Base-by-base conservation (phyloP, 140 eudicot species). In the Anethum foeniculum region DNA sequence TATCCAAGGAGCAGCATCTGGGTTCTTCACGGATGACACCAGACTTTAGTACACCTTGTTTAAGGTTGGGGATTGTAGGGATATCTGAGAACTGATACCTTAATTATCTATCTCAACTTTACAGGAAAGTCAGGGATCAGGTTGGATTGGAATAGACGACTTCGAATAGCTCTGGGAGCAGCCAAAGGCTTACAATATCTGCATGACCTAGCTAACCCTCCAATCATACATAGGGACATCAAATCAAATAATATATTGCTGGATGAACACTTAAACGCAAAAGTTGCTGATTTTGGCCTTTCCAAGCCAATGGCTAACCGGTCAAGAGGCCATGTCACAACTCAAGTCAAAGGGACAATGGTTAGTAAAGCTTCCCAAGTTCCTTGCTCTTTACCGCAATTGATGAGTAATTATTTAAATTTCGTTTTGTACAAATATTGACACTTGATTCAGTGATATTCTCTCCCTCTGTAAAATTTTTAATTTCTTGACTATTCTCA, bases 301-400 rank as follows among this genome's bases (percentile, higher is more conserved):
- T 91, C 96, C 58, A 94, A 88, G 90, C 82, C 85, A 3, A n/a
- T 87, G 46, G 90, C 86, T 23, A 93, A 91, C 39, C 49, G 85
- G 21, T 86, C 86, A 49, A 88, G 82, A 81, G 87, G 89, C 75
- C 93, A 92, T 80, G 86, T 94, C 71, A 94, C 96, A 9, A 92
- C 98, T 80, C 98, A 94, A 86, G 97, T 94, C 49, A 93, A 93
- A 86, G 98, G 98, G 44, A 93, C 98, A 76, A 87, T 93, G 98
- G 98, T 93, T 1, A 85, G 95, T 84, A 67, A n/a, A 56, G 41
- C n/a, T 39, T 23, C 38, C 83, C 56, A 43, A 19, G n/a, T 25
- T 13, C 84, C 46, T 27, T 27, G 2, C 46, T 30, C 18, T 19
- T 32, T 12, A 39, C 5, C 19, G n/a, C 51, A 73, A 73, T 19